Evolutionary conservation across 768 basidiomycete species (phyloP).

Genomic region (Favolaschia claudopus): DNA sequence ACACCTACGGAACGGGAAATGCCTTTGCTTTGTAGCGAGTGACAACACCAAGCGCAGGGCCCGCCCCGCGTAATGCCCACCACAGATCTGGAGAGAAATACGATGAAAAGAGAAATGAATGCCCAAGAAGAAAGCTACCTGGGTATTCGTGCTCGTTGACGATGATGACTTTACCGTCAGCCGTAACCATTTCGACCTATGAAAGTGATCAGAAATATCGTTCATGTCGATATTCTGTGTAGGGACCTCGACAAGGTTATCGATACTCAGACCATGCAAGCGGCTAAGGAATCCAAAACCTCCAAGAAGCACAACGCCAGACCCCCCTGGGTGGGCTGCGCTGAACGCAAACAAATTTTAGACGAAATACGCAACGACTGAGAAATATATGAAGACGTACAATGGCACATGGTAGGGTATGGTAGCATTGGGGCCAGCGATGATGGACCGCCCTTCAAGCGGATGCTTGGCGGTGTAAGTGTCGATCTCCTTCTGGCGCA

Average conservation of each 20-base stretch:
- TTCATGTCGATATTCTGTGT: no score
- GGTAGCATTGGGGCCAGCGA: conserved; percentile 54
- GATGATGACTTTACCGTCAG: conserved; percentile 86
- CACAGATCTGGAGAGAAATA: conserved; percentile 66
- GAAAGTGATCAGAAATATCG: neutral
- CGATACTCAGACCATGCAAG: conserved; percentile 85
- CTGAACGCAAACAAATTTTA: conserved; percentile 43
- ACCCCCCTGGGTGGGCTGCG: conserved; percentile 81
- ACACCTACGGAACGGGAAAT: conserved; percentile 71
- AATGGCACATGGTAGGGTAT: conserved; percentile 86
- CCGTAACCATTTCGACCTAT: conserved; percentile 78
- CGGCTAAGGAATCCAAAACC: conserved; percentile 91
- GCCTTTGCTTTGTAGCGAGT: conserved; percentile 92
- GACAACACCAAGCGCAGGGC: conserved; percentile 82
- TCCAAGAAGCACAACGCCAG: conserved; percentile 82
- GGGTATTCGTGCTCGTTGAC: conserved; percentile 76
- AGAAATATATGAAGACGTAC: conserved; percentile 48
- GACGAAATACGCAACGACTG: conserved; percentile 3
- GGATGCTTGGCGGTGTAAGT: conserved; percentile 73
- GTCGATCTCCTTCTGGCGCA: conserved; percentile 86
- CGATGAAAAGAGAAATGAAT: neutral
- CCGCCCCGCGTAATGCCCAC: conserved; percentile 89
- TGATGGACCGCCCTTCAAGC: conserved; percentile 64
- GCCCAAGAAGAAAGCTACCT: conserved; percentile 47
- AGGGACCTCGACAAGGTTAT: conserved; percentile 83